Base-by-base conservation (phyloP, 2,329 filamentous ascomycete genomes). In the Lecanosticta acicola region DNA sequence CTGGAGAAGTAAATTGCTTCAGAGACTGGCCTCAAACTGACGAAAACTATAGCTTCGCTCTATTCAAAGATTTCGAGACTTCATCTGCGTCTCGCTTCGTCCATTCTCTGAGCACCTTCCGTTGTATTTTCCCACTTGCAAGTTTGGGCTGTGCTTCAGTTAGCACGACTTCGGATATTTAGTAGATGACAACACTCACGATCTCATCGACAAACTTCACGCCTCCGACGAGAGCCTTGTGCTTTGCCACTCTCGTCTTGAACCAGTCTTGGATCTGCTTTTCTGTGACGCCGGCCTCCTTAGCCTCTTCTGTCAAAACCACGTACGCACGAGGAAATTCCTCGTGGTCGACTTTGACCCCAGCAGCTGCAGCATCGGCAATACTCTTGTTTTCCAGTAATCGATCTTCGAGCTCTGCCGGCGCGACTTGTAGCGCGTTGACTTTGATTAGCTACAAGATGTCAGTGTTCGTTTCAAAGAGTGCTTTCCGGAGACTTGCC, bases 51-150 rank as follows among this genome's bases (percentile, higher is more conserved):
- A 59, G 39, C 40, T 45, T 57, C n/a, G 58, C 54, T 19, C 53
- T 41, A 17, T 41, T 39, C 29, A 50, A 53, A 10, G 11, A 51
- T 43, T 53, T 56, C 26, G 53, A 53, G 41, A 68, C 57, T 33
- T 54, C 60, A 39, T 66, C 55, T 1, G 71, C 72, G 61, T 80
- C 78, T 47, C 66, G 66, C 64, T 76, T 78, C 4, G 77, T 72
- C 76, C 76, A 79, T 35, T 79, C 75, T 53, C 73, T 71, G 66
- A 81, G 66, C 4, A 73, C 59, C 54, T 78, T 78, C 39, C 77
- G 67, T 59, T 76, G 69, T 41, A 81, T 79, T 68, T 81, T 81
- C 7, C 78, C 78, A 48, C 72, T 76, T 10, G 74, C 71, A 37
- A 78, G 63, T 59, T 78, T 79, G 0, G 78, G 77, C 43, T 56